Evolutionary conservation across 768 basidiomycete genomes (phyloP).

Genomic region (Macrolepiota albuminosa): DNA sequence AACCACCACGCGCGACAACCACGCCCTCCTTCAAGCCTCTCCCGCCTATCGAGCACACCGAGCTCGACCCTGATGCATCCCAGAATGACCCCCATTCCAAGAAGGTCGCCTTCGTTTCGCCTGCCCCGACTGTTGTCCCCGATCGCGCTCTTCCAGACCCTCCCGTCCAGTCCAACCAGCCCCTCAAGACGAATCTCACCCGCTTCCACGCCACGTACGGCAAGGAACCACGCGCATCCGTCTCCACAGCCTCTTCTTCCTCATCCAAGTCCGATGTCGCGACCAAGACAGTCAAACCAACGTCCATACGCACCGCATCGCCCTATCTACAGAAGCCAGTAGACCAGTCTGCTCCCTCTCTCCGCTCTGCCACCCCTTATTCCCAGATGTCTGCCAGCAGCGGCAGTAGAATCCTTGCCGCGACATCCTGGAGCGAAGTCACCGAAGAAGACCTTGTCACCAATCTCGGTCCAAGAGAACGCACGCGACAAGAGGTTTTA

Average conservation of each 20-base stretch:
- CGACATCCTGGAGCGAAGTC: constrained; percentile 87
- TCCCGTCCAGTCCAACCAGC: constrained; percentile 32
- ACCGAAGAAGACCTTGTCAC: constrained; percentile 92
- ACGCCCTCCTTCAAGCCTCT: constrained; percentile 60
- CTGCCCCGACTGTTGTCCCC: constrained; percentile 60
- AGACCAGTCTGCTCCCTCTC: constrained; percentile 53
- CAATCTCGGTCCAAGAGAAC: constrained; percentile 89
- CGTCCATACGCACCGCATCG: constrained; percentile 59
- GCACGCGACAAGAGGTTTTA: constrained; percentile 92
- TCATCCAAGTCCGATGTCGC: constrained; percentile 60
- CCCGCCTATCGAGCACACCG: constrained; percentile 31
- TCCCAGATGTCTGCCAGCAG: constrained; percentile 68
- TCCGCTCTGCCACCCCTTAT: constrained; percentile 80
- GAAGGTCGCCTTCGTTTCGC: constrained; percentile 86
- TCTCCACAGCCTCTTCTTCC: constrained; percentile 53
- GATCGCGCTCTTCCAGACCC: constrained; percentile 43
- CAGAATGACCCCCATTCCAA: constrained; percentile 42
- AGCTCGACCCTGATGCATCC: not conserved
- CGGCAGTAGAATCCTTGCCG: constrained; percentile 70
- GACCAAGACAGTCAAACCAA: constrained; percentile 39
- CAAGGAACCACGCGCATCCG: constrained; percentile 66
- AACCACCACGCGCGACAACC: not conserved
- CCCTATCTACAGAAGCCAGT: constrained; percentile 50
- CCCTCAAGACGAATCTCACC: constrained; percentile 64
- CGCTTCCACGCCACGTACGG: constrained; percentile 73